These are phyloP conservation scores for Byssothecium circinans DNA, from an alignment of 2,329 filamentous ascomycete species.

Conservation along the genomic window DNA sequence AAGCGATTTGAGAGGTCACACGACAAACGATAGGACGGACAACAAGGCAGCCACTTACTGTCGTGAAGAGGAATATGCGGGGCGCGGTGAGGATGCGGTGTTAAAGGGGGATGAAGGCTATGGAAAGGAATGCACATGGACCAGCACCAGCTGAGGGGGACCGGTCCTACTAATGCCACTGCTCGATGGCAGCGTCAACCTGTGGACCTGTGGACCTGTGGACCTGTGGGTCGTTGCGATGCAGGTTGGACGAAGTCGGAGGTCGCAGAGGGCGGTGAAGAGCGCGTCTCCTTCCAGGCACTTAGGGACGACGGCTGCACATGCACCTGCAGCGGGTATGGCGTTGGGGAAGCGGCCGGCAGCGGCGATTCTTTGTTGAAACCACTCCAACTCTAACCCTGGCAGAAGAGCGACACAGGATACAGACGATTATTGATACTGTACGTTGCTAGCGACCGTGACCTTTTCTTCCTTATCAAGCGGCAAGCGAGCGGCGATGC, in stretches of 20 bases:
- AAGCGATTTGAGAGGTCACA: background rate
- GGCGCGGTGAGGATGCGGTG: background rate
- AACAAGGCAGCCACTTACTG: background rate
- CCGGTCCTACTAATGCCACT: background rate
- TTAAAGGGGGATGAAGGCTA: background rate
- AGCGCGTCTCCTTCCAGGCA: conserved; percentile 1
- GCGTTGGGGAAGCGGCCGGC: too few relatives aligned
- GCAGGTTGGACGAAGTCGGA: background rate
- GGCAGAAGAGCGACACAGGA: too few relatives aligned
- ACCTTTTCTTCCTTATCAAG: too few relatives aligned
- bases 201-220: too few relatives aligned
- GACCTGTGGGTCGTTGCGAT: conserved; percentile 4
- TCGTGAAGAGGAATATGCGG: background rate
- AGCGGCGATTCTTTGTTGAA: too few relatives aligned
- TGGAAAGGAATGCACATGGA: too few relatives aligned
- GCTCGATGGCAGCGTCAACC: conserved; percentile 4
- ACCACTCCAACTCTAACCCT: too few relatives aligned
- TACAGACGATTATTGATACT: too few relatives aligned
- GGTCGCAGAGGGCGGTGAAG: conserved; percentile 9
- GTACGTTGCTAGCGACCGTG: too few relatives aligned
- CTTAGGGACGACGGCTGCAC: too few relatives aligned
- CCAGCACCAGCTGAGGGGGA: conserved; percentile 1
- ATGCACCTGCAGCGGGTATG: too few relatives aligned
- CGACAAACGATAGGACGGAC: background rate
- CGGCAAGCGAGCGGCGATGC: too few relatives aligned